A percentile compares a stretch with the other conserved stretches of the same genome.
These are phyloP conservation scores for Ceratobasidium sp. DNA, from an alignment of 1,284 basidiomycete genomes.

Conservation along the genomic window DNA sequence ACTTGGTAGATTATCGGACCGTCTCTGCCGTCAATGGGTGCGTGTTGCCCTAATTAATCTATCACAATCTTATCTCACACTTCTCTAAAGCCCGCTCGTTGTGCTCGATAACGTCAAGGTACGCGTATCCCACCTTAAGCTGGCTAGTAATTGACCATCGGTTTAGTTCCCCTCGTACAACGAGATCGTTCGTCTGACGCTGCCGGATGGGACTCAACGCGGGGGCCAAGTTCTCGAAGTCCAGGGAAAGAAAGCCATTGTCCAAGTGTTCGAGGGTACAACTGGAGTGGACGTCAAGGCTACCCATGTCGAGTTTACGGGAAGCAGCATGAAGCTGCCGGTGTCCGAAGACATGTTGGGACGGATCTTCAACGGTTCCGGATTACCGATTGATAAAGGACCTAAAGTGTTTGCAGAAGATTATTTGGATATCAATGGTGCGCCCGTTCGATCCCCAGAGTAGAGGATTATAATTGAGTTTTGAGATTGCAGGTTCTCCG, in stretches of 20 bases:
- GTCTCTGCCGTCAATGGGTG: constrained; percentile 97
- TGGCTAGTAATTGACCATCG: constrained; percentile 36
- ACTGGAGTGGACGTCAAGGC: constrained; percentile 97
- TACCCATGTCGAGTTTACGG: constrained; percentile 98
- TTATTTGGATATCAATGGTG: constrained; percentile 98
- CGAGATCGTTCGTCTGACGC: constrained; percentile 95
- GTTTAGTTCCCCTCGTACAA: constrained; percentile 97
- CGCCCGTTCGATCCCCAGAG: constrained; percentile 44
- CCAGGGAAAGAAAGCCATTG: constrained; percentile 97
- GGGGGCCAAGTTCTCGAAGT: constrained; percentile 99
- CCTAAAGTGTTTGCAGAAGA: constrained; percentile 99
- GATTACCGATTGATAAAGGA: constrained; percentile 97
- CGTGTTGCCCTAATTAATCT: constrained; percentile 38
- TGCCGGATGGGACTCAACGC: constrained; percentile 94
- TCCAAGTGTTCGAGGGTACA: constrained; percentile 99
- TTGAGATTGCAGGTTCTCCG: constrained; percentile 79
- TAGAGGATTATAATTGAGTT: constrained; percentile 7
- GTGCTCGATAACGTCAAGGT: constrained; percentile 99
- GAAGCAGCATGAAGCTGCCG: constrained; percentile 97
- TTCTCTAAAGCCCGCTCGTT: constrained; percentile 76
- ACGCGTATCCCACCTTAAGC: constrained; percentile 44
- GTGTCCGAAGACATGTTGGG: constrained; percentile 99
- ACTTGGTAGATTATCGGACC: constrained; percentile 83
- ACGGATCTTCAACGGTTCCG: constrained; percentile 98
- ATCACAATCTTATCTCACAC: constrained; percentile 36